phyloP scores from a whole-genome alignment of 345 rosid species.

The Microcos paniculata region DNA sequence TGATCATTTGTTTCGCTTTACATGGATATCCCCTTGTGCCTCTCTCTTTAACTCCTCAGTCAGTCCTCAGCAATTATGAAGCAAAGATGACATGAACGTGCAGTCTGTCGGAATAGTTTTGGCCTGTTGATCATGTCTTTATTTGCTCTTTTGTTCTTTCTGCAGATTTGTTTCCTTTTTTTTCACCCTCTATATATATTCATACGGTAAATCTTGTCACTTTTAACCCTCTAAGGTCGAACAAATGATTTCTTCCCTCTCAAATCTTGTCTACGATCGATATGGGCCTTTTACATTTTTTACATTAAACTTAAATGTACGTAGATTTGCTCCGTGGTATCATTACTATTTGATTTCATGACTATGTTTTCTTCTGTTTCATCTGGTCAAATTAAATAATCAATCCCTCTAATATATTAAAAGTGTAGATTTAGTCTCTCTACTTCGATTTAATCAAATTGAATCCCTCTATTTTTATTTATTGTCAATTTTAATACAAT shows the following conservation, averaged over 20 bases:
- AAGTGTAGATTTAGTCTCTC: too few relatives aligned
- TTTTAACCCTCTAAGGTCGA: background rate
- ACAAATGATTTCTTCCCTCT: background rate
- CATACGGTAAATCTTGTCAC: constrained; percentile 15
- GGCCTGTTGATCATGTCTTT: constrained; percentile 10
- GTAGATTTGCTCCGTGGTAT: too few relatives aligned
- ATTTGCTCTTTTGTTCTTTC: background rate
- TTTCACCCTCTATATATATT: background rate
- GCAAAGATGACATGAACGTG: constrained; percentile 17
- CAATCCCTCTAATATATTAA: too few relatives aligned
- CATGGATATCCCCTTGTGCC: background rate
- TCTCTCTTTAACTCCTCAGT: constrained; percentile 6
- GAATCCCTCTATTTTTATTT: too few relatives aligned
- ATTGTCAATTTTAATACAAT: too few relatives aligned
- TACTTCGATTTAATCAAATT: too few relatives aligned
- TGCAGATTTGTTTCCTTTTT: background rate
- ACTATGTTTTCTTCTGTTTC: too few relatives aligned
- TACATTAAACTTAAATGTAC: too few relatives aligned
- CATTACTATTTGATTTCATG: too few relatives aligned
- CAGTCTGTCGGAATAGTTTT: constrained; percentile 23
- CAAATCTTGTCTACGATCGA: background rate
- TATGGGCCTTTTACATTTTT: background rate
- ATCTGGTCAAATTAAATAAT: too few relatives aligned
- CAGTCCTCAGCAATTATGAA: constrained; percentile 7
- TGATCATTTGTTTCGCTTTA: constrained; percentile 7